Conservation (phyloP, 2,329 filamentous ascomycete species). For the Leptographium radiaticola region DNA sequence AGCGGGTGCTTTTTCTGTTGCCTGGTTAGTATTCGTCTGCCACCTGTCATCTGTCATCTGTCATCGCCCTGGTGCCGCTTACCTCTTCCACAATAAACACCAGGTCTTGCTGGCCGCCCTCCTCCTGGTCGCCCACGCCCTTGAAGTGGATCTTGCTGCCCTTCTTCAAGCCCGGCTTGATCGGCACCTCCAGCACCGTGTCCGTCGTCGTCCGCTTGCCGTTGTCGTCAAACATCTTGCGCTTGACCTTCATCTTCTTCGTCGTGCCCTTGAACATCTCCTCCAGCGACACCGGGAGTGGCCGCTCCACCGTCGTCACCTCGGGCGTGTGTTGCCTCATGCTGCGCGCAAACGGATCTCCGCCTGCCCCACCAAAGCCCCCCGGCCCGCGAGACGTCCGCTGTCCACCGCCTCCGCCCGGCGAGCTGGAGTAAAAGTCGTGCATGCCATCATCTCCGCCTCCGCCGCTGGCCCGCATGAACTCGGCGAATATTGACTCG, state of each 20-base stretch:
- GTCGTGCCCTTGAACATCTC: constrained; percentile 76
- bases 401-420: constrained; percentile 15
- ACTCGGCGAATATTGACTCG: constrained; percentile 74
- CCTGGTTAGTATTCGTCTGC: neutral
- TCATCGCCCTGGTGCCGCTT: constrained; percentile 22
- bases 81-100: constrained; percentile 94
- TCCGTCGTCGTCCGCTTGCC: constrained; percentile 81
- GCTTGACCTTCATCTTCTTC: constrained; percentile 98
- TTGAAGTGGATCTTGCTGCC: constrained; percentile 98
- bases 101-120: constrained; percentile 88
- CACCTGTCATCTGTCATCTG: neutral
- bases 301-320: constrained; percentile 80
- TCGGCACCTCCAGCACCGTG: constrained; percentile 83
- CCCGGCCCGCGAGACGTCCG: constrained; percentile 3
- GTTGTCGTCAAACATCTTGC: constrained; percentile 80
- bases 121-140: constrained; percentile 94
- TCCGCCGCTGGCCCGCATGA: constrained; percentile 48
- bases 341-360: constrained; percentile 14
- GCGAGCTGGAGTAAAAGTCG: constrained; percentile 40
- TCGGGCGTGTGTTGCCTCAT: constrained; percentile 56
- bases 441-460: constrained; percentile 33
- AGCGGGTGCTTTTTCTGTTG: constrained; percentile 70
- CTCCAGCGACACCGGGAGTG: constrained; percentile 69
- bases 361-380: constrained; percentile 15
- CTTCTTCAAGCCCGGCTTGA: constrained; percentile 91